Base-by-base conservation (phyloP, 441 rosid genomes). In the Hypseocharis bilobata region DNA sequence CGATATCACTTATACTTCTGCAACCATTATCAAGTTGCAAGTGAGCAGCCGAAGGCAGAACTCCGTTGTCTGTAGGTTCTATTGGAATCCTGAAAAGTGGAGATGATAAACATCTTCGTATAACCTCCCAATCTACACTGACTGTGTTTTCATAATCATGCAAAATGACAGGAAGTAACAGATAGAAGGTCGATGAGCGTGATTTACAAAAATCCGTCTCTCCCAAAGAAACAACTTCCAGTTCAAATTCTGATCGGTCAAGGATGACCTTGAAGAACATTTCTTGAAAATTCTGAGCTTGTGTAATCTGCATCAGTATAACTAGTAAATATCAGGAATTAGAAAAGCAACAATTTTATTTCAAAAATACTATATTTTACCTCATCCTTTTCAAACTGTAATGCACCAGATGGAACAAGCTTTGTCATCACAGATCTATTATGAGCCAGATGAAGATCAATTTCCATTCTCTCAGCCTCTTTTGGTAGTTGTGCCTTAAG, bases 391-490 rank as follows among this genome's bases (percentile, higher is more conserved):
- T 76, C 29, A 74, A 90, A 93, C 60, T 55, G 59, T 56, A 65
- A 64, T 49, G 67, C 57, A 30, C 85, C 85, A 10, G 78, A 77
- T 60, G 86, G 85, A 60, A 85, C 74, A 77, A 93, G 80, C 80
- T 77, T 81, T 60, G 89, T 82, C 74, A 55, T 57, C 66, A 93
- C 97, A 74, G 80, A 81, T 81, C 98, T 83, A 68, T 91, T 84
- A 71, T 69, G 88, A 71, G 95, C 91, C 76, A 93, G 86, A 78
- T 93, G 98, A 72, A 93, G 97, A 62, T 90, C 91, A 20, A 88
- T 64, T 60, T 86, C 82, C 87, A 93, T 72, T 75, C 69, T 72
- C 81, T 81, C 88, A 71, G 91, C 97, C 77, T 93, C 98, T 63
- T 30, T 6, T 1, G 98, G 98, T 32, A 93, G 91, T 64, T 88